Evolutionary conservation across 2,329 filamentous ascomycete genomes (phyloP).

Genomic region (Aspergillus sojae): DNA sequence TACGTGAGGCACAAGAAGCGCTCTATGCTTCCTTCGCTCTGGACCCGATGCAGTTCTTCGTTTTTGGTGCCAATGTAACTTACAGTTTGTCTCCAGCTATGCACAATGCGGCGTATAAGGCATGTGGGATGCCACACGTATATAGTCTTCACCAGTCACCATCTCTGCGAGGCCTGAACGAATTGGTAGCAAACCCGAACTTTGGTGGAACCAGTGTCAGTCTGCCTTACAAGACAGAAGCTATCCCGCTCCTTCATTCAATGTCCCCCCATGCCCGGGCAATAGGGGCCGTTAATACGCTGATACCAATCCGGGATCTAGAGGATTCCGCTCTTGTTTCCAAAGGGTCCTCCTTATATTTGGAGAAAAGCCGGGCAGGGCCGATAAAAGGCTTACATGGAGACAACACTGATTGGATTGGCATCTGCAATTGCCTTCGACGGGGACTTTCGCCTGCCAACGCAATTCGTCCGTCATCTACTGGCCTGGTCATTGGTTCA

Average conservation of each 20-base stretch:
- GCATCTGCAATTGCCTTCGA: constrained; percentile 72
- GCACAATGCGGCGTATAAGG: constrained; percentile 71
- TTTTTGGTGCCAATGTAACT: constrained; percentile 71
- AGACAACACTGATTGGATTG: constrained; percentile 82
- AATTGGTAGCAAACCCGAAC: constrained; percentile 64
- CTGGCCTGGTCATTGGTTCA: constrained; percentile 64
- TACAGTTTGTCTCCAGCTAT: constrained; percentile 77
- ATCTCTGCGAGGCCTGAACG: constrained; percentile 64
- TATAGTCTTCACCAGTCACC: constrained; percentile 67
- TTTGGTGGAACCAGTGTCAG: constrained; percentile 75
- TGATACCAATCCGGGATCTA: constrained; percentile 69
- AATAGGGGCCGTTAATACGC: constrained; percentile 75
- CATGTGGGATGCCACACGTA: constrained; percentile 68
- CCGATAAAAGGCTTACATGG: constrained; percentile 71
- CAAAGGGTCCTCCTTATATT: constrained; percentile 58
- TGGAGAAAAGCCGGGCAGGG: constrained; percentile 65
- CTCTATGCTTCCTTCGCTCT: constrained; percentile 68
- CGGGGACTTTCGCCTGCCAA: constrained; percentile 74
- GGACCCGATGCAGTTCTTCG: constrained; percentile 71
- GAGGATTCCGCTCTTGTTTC: constrained; percentile 58
- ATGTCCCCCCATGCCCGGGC: constrained; percentile 72
- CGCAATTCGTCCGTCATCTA: constrained; percentile 59
- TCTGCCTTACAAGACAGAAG: constrained; percentile 73
- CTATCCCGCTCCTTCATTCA: constrained; percentile 65
- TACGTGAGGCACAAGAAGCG: constrained; percentile 64